phyloP scores from a whole-genome alignment of 768 basidiomycete genomes.

The Paxillus involutus region DNA sequence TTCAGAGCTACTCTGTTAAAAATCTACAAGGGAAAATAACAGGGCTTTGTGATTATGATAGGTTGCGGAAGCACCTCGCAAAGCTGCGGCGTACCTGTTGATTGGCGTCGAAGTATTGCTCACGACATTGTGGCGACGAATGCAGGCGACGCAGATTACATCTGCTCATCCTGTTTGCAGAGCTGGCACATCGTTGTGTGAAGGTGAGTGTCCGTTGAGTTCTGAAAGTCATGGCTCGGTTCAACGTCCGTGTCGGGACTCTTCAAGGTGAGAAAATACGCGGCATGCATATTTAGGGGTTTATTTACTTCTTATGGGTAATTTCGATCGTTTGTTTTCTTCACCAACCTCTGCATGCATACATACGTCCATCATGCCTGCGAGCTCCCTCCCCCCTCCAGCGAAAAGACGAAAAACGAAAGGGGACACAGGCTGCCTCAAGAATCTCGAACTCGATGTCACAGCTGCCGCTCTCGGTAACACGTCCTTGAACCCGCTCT shows the following conservation, averaged over 20 bases:
- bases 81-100: slow-evolving; percentile 37
- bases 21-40: slow-evolving; percentile 24
- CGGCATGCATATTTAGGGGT: background rate
- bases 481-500: slow-evolving; percentile 72
- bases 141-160: slow-evolving; percentile 35
- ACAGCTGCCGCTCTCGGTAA: slow-evolving; percentile 51
- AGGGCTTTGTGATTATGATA: background rate
- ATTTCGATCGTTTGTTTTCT: background rate
- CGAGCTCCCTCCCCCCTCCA: slow-evolving; percentile 50
- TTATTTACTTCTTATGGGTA: background rate
- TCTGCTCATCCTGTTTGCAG: slow-evolving; percentile 22
- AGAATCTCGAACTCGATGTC: slow-evolving; percentile 55
- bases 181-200: slow-evolving; percentile 4
- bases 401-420: slow-evolving; percentile 51
- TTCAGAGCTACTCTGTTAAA: slow-evolving; percentile 33
- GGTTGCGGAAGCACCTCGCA: background rate
- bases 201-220: slow-evolving; percentile 7
- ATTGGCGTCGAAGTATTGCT: slow-evolving; percentile 47
- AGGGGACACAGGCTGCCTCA: slow-evolving; percentile 26
- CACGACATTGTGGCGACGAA: slow-evolving; percentile 30
- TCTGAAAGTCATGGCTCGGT: slow-evolving; percentile 10
- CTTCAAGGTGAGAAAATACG: background rate
- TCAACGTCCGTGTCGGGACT: too few relatives aligned
- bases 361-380: slow-evolving; percentile 22
- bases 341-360: background rate